These are phyloP conservation scores for Heimioporus sp. DNA, from an alignment of 768 basidiomycete species.

Conservation along the genomic window DNA sequence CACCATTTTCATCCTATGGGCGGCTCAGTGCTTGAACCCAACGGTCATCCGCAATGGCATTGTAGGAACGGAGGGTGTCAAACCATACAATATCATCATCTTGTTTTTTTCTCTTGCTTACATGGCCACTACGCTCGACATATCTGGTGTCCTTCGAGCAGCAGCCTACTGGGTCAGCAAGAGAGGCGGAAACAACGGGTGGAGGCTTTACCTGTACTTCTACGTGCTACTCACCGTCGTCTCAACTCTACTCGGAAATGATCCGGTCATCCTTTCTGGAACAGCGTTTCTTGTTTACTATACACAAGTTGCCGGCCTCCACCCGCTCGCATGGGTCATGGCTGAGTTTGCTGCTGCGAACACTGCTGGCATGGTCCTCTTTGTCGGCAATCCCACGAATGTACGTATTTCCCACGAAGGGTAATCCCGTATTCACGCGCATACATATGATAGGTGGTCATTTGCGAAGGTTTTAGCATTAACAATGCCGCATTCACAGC, in stretches of 20 bases:
- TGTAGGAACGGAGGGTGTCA: slow-evolving; percentile 69
- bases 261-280: slow-evolving; percentile 90
- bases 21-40: slow-evolving; percentile 47
- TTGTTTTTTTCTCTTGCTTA: slow-evolving; percentile 92
- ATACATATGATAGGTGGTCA: slow-evolving; percentile 48
- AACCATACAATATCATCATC: slow-evolving; percentile 90
- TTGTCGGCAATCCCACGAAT: too few relatives aligned
- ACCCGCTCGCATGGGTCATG: slow-evolving; percentile 67
- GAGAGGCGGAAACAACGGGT: slow-evolving; percentile 70
- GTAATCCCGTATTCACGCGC: neutral
- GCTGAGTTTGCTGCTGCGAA: too few relatives aligned
- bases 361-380: too few relatives aligned
- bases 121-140: slow-evolving; percentile 88
- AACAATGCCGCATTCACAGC: slow-evolving; percentile 79
- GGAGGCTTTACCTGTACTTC: slow-evolving; percentile 73
- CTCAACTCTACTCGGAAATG: slow-evolving; percentile 86
- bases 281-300: slow-evolving; percentile 91
- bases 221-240: slow-evolving; percentile 78
- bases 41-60: slow-evolving; percentile 70
- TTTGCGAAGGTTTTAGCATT: slow-evolving; percentile 81
- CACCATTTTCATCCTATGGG: slow-evolving; percentile 53
- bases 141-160: slow-evolving; percentile 82
- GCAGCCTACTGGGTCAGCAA: slow-evolving; percentile 90
- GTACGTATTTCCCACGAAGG: slow-evolving; percentile 23
- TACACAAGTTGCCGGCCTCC: slow-evolving; percentile 52